Conservation (phyloP, 495 filamentous ascomycete species). For the Xylaria castorea region DNA sequence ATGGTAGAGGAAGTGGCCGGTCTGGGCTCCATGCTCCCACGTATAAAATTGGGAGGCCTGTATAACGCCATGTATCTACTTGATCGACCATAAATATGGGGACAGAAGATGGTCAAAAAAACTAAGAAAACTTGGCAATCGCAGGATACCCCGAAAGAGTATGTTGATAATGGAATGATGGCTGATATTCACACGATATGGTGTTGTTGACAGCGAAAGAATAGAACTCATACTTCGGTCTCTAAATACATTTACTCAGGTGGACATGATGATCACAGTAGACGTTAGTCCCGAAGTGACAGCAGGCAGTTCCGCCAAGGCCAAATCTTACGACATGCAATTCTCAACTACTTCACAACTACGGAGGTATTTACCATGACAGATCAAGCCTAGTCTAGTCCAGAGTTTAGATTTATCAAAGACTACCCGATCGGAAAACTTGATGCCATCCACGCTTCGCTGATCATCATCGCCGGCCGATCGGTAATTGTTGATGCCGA, state of each 20-base stretch:
- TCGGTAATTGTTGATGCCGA: not conserved
- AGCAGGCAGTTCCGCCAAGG: not conserved
- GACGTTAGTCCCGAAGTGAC: no score
- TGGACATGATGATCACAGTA: no score
- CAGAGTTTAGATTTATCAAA: no score
- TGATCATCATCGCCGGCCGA: not conserved
- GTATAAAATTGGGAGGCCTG: not conserved
- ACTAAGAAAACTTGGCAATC: not conserved
- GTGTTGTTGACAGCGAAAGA: not conserved
- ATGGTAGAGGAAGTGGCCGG: not conserved
- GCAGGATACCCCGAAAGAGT: not conserved
- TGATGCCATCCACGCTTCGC: not conserved
- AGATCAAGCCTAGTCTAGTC: no score
- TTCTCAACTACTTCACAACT: not conserved
- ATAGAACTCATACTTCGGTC: not conserved
- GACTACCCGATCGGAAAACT: not conserved
- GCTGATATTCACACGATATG: not conserved
- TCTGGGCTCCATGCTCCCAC: not conserved
- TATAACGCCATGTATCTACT: constrained; percentile 5
- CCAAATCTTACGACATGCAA: not conserved
- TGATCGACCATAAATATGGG: not conserved
- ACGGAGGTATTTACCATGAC: not conserved
- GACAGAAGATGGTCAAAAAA: not conserved
- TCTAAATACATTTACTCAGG: not conserved
- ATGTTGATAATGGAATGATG: not conserved